These are phyloP conservation scores for Funneliformis geosporum DNA, from an alignment of 192 early-diverging fungal genomes.

Conservation along the genomic window DNA sequence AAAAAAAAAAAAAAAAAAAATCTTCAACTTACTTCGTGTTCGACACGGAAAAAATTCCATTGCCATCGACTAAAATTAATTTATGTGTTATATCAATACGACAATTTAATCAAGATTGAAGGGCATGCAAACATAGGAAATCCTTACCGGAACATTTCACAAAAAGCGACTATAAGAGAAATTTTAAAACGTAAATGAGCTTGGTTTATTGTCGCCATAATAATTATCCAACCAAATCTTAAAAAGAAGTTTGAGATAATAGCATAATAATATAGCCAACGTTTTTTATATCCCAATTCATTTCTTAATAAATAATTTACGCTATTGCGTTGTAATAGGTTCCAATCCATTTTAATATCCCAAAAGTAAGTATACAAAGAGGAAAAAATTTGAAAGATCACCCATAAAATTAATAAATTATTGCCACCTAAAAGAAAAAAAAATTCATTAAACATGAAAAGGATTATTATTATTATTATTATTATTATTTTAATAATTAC, in stretches of 20 bases:
- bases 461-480: background rate
- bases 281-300: constrained; percentile 56
- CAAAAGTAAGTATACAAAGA: constrained; percentile 59
- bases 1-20: background rate
- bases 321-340: constrained; percentile 51
- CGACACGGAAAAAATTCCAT: constrained; percentile 84
- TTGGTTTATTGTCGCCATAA: constrained; percentile 6
- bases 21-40: constrained; percentile 61
- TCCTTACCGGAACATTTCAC: constrained; percentile 42
- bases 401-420: constrained; percentile 41
- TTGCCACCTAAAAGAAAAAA: background rate
- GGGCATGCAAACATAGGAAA: background rate
- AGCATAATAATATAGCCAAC: constrained; percentile 66
- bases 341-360: constrained; percentile 70
- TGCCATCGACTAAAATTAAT: constrained; percentile 53
- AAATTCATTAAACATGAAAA: background rate
- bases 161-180: constrained; percentile 26
- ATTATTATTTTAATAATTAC: background rate
- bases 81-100: background rate
- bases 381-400: constrained; percentile 48
- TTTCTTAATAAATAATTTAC: constrained; percentile 57
- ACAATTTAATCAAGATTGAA: background rate
- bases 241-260: constrained; percentile 64
- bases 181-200: background rate
- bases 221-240: constrained; percentile 68